phyloP scores from a whole-genome alignment of 116 monocot genomes.

The Zostera marina region DNA sequence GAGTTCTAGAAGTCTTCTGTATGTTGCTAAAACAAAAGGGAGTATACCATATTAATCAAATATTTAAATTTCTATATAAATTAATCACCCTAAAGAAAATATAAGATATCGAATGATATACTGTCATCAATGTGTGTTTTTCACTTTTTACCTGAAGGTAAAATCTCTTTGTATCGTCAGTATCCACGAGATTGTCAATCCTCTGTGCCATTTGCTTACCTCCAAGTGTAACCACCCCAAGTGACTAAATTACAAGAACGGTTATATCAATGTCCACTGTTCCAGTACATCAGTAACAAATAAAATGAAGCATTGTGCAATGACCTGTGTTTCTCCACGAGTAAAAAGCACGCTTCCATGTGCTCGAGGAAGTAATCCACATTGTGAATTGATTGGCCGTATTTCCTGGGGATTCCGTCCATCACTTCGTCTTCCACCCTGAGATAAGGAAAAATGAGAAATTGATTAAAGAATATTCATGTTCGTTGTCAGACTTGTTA shows the following conservation, averaged over 20 bases:
- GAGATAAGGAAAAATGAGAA: background rate
- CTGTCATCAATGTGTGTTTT: background rate
- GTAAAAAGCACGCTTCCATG: slow-evolving; percentile 98
- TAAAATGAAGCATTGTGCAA: background rate
- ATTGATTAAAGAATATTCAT: background rate
- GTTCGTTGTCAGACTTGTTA: no score
- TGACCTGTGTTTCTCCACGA: slow-evolving; percentile 93
- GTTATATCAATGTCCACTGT: background rate
- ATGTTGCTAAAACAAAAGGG: no score
- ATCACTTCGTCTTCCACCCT: slow-evolving; percentile 96
- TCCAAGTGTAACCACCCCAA: slow-evolving; percentile 93
- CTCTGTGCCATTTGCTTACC: slow-evolving; percentile 94
- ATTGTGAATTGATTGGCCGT: slow-evolving; percentile 72
- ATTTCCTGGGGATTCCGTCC: slow-evolving; percentile 59
- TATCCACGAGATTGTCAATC: slow-evolving; percentile 91
- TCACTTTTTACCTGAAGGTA: slow-evolving; percentile 78
- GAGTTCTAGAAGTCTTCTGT: no score
- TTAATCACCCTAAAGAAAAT: no score
- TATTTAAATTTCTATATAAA: no score
- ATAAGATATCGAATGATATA: no score
- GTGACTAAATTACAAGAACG: slow-evolving; percentile 38
- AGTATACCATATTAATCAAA: no score
- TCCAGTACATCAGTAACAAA: no score
- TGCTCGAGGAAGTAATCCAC: slow-evolving; percentile 89
- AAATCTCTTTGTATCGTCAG: slow-evolving; percentile 81